Evolutionary conservation across 2,329 filamentous ascomycete species (phyloP), one percentile per base, ranked within the genome.

Genomic region (Calcarisporium arbuscula): DNA sequence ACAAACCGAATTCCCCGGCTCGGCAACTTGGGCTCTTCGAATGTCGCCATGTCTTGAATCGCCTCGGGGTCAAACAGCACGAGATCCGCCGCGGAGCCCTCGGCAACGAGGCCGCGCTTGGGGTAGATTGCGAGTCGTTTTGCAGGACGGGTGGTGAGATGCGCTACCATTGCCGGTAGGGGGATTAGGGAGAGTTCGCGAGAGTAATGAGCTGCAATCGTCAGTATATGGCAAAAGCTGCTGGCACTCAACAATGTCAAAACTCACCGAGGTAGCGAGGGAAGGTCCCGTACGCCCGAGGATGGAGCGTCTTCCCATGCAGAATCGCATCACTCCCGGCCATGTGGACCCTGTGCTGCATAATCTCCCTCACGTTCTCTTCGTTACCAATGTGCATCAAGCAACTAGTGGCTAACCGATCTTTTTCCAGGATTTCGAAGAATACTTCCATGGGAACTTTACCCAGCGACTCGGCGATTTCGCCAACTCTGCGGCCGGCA

Each of bases 311-410:
- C 35, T 42, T 39, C 17, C 47, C 47, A 21, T 49, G 47, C 20
- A 49, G 32, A 28, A 49, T 49, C 7, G 40, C 47, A 30, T 49
- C 47, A 26, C 47, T 49, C 8, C 47, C 47, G 7, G 35, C 30
- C 47, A 49, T 49, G 31, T 49, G 47, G 10, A 46, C 46, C 17
- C 41, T 41, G 30, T 49, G 47, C 32, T 49, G 39, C 47, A 49
- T 49, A 2, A 49, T 49, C n/a, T 38, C 34, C 20, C 35, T 31
- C 5, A 49, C 47, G 12, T 49, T 49, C 11, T 46, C 44, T 14
- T 49, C 47, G 28, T 49, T 40, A n/a, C 47, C 47, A 8, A 49
- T 35, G 19, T 49, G 47, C 47, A 48, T 45, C 6, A 49, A 32
- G 28, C 41, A 47, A 39, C 42, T 45, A 10, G 47, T 49, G 4